These are phyloP conservation scores for Stereocaulon alpinum DNA, from an alignment of 495 filamentous ascomycete genomes.

Conservation along the genomic window DNA sequence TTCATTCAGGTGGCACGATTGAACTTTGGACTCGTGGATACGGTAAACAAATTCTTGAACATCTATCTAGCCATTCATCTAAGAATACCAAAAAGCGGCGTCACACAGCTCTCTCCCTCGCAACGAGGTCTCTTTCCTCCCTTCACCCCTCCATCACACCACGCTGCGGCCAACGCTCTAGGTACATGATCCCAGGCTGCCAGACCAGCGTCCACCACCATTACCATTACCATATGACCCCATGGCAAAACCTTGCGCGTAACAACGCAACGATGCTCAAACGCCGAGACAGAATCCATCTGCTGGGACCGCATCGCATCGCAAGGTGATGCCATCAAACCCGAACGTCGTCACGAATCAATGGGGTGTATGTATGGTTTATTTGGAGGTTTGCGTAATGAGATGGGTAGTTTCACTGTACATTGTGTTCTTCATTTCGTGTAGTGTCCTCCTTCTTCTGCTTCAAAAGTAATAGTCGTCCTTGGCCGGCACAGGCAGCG, in stretches of 20 bases:
- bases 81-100: background rate
- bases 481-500: slow-evolving; percentile 13
- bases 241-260: background rate
- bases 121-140: background rate
- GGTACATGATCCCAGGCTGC: slow-evolving; percentile 8
- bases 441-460: background rate
- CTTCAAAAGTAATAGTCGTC: slow-evolving; percentile 10
- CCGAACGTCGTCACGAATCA: no score
- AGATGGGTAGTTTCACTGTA: no score
- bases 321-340: background rate
- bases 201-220: background rate
- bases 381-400: background rate
- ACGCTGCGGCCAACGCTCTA: slow-evolving; percentile 1
- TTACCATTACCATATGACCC: background rate
- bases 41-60: no score
- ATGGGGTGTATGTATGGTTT: no score
- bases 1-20: no score
- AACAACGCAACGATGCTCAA: background rate
- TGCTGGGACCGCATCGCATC: background rate
- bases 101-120: background rate
- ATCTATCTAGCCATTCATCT: no score
- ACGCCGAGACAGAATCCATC: slow-evolving; percentile 2
- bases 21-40: background rate
- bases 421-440: no score
- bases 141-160: background rate